phyloP scores from a whole-genome alignment of 108 stramenopile species.

The Cylindrotheca fusiformis region DNA sequence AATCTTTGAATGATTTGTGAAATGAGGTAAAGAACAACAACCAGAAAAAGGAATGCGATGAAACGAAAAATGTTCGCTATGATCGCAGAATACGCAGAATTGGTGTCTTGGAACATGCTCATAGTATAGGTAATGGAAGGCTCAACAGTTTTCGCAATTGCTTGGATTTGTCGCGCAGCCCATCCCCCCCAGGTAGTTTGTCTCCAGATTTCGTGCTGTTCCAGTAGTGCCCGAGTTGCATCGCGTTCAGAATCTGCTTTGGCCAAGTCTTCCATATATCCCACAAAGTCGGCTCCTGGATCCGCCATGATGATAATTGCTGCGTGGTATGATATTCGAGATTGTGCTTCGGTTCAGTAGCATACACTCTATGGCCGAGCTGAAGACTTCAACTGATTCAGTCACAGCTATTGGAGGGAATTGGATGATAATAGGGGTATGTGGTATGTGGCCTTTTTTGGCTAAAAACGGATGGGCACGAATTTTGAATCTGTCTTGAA shows the following conservation, averaged over 20 bases:
- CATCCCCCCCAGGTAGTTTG: slow-evolving; percentile 36
- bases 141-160: slow-evolving; percentile 13
- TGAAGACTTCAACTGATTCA: too few relatives aligned
- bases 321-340: too few relatives aligned
- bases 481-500: too few relatives aligned
- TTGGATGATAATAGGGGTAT: too few relatives aligned
- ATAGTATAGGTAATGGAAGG: slow-evolving; percentile 8
- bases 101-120: background rate
- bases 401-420: too few relatives aligned
- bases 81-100: slow-evolving; percentile 1
- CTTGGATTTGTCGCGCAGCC: slow-evolving; percentile 16
- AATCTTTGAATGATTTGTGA: slow-evolving; percentile 17
- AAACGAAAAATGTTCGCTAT: slow-evolving; percentile 9
- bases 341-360: too few relatives aligned
- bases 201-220: slow-evolving; percentile 12
- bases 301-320: slow-evolving; percentile 11
- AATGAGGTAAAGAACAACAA: slow-evolving; percentile 5
- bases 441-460: too few relatives aligned
- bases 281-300: slow-evolving; percentile 26
- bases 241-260: slow-evolving; percentile 20
- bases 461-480: too few relatives aligned
- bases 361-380: too few relatives aligned
- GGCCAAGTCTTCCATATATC: slow-evolving; percentile 22
- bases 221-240: background rate
- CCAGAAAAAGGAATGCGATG: background rate